Conservation (phyloP, 2,329 filamentous ascomycete species). For the Nothopassalora personata region DNA sequence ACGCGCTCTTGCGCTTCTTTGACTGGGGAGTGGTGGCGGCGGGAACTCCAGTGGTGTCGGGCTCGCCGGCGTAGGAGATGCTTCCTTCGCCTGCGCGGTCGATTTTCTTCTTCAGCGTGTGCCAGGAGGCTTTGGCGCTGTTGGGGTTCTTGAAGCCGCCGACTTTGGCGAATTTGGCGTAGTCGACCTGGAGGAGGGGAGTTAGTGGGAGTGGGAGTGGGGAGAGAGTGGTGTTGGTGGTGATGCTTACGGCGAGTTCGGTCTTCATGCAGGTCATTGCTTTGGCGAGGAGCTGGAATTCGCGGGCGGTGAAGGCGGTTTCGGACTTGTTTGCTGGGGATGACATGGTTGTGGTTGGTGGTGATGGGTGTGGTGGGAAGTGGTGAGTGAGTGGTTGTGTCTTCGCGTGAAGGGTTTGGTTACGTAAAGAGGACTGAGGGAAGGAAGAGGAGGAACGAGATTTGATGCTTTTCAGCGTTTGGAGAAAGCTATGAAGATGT, state of each 20-base stretch:
- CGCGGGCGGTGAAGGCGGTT: constrained; percentile 15
- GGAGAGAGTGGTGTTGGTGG: not conserved
- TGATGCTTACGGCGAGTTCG: constrained; percentile 16
- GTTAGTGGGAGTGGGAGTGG: not conserved
- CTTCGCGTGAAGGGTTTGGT: not conserved
- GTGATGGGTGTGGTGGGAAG: not conserved
- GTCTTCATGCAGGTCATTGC: constrained; percentile 15
- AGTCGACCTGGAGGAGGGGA: not conserved
- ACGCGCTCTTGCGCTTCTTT: constrained; percentile 16
- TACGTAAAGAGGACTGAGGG: not conserved
- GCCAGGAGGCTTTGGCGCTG: not conserved
- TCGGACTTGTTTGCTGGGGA: not conserved
- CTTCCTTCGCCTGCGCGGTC: constrained; percentile 1
- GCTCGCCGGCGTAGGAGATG: constrained; percentile 2
- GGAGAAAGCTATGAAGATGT: not conserved
- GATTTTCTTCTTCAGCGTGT: constrained; percentile 8
- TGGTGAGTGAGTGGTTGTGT: not conserved
- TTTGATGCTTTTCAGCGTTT: not conserved
- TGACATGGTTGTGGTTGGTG: not conserved
- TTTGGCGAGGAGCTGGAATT: constrained; percentile 16
- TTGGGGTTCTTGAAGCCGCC: not conserved
- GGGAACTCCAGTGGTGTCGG: not conserved
- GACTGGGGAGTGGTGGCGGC: constrained; percentile 7
- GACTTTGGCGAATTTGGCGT: constrained; percentile 1
- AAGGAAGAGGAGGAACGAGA: not conserved